Conservation (phyloP, 768 basidiomycete genomes). For the Boletus edulis region DNA sequence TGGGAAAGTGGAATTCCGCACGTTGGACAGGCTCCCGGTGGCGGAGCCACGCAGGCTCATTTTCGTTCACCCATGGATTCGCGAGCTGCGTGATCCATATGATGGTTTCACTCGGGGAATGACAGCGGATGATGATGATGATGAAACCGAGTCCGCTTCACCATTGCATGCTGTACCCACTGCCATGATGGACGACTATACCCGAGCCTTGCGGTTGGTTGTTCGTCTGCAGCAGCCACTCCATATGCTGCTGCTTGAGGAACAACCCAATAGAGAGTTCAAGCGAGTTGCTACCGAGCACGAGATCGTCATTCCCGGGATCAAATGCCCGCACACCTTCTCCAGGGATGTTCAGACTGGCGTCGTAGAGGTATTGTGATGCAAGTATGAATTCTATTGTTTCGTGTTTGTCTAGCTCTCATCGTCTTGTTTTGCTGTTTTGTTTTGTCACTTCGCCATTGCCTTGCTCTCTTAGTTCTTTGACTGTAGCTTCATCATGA, state of each 20-base stretch:
- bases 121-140: neutral
- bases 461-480: too few relatives aligned
- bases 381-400: too few relatives aligned
- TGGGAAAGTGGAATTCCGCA: neutral
- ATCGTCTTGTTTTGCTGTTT: too few relatives aligned
- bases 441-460: too few relatives aligned
- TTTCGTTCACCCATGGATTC: constrained; percentile 8
- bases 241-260: neutral
- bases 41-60: neutral
- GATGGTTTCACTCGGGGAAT: neutral
- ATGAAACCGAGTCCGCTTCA: neutral
- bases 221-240: neutral
- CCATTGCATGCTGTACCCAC: too few relatives aligned
- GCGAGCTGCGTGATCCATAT: neutral
- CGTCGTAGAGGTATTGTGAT: neutral
- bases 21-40: neutral
- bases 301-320: neutral
- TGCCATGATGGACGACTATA: neutral
- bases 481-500: too few relatives aligned
- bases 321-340: neutral
- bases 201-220: neutral
- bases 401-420: too few relatives aligned
- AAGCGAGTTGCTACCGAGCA: neutral
- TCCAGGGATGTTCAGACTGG: neutral
- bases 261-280: neutral